These are phyloP conservation scores for Flagelloscypha sp. DNA, from an alignment of 768 basidiomycete genomes.

Conservation along the genomic window DNA sequence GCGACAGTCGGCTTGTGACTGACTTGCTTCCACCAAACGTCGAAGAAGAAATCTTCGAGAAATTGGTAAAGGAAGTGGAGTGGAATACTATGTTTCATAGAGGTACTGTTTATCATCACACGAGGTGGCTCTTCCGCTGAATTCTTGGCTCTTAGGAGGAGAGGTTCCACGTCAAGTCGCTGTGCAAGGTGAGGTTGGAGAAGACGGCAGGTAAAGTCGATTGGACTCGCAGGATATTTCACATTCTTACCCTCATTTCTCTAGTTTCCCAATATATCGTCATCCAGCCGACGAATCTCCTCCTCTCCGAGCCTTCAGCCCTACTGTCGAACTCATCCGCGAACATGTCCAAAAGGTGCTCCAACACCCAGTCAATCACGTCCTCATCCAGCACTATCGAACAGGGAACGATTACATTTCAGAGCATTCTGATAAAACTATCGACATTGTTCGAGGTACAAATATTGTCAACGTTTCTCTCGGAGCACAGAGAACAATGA, in stretches of 20 bases:
- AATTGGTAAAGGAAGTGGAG: slow-evolving; percentile 51
- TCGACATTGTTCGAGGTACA: slow-evolving; percentile 68
- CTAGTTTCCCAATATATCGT: slow-evolving; percentile 72
- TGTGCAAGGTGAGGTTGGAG: slow-evolving; percentile 46
- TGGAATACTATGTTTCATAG: slow-evolving; percentile 73
- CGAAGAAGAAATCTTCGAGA: slow-evolving; percentile 48
- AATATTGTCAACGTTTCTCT: slow-evolving; percentile 76
- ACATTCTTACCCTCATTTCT: neutral
- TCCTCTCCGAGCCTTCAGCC: slow-evolving; percentile 55
- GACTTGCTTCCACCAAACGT: slow-evolving; percentile 51
- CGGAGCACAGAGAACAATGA: slow-evolving; percentile 73
- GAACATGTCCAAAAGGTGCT: slow-evolving; percentile 50
- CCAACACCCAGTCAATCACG: slow-evolving; percentile 70
- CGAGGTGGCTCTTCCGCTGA: neutral
- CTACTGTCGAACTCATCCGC: slow-evolving; percentile 59
- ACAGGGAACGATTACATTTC: slow-evolving; percentile 76
- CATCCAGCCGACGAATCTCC: slow-evolving; percentile 79
- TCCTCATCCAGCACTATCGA: slow-evolving; percentile 76
- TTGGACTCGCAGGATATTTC: slow-evolving; percentile 19
- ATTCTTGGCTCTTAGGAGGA: slow-evolving; percentile 41
- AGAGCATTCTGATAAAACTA: slow-evolving; percentile 82
- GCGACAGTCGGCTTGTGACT: slow-evolving; percentile 56
- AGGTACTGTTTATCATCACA: slow-evolving; percentile 30
- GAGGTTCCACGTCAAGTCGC: slow-evolving; percentile 64
- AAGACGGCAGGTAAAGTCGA: slow-evolving; percentile 37